phyloP scores from a whole-genome alignment of 768 basidiomycete species.

The Favolaschia claudopus region DNA sequence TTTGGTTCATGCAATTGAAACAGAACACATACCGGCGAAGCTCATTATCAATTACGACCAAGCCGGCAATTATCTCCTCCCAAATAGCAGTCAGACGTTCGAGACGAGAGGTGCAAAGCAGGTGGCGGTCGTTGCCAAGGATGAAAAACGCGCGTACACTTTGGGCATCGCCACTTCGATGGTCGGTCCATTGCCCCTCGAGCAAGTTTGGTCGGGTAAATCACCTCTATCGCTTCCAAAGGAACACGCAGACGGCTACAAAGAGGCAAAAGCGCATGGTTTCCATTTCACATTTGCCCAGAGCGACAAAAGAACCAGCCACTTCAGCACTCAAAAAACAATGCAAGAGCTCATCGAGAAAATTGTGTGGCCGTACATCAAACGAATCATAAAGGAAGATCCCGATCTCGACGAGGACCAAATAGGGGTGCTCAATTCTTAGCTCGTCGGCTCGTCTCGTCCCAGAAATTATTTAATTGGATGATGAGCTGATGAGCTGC shows the following conservation, averaged over 20 bases:
- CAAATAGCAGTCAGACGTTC: background rate
- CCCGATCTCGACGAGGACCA: constrained; percentile 19
- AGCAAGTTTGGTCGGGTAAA: constrained; percentile 33
- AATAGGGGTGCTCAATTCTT: too few relatives aligned
- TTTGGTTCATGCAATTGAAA: background rate
- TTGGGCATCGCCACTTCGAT: constrained; percentile 13
- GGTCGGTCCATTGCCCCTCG: constrained; percentile 35
- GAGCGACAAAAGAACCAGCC: constrained; percentile 29
- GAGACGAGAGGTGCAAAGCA: background rate
- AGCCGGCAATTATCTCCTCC: background rate
- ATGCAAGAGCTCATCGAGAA: constrained; percentile 34
- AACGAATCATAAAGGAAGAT: constrained; percentile 16
- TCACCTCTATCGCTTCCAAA: constrained; percentile 27
- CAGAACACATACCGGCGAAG: background rate
- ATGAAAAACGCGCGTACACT: constrained; percentile 1
- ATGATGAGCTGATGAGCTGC: too few relatives aligned
- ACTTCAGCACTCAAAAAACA: constrained; percentile 36
- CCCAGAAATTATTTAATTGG: too few relatives aligned
- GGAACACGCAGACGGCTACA: constrained; percentile 7
- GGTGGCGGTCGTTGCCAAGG: background rate
- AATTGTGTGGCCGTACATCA: constrained; percentile 22
- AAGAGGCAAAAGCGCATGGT: constrained; percentile 12
- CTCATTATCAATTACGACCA: constrained; percentile 5
- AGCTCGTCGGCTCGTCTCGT: too few relatives aligned
- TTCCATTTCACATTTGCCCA: constrained; percentile 34